Evolutionary conservation across 1,284 basidiomycete species (phyloP), one percentile per base, ranked within the genome.

Genomic region (Rhodotorula sp.): DNA sequence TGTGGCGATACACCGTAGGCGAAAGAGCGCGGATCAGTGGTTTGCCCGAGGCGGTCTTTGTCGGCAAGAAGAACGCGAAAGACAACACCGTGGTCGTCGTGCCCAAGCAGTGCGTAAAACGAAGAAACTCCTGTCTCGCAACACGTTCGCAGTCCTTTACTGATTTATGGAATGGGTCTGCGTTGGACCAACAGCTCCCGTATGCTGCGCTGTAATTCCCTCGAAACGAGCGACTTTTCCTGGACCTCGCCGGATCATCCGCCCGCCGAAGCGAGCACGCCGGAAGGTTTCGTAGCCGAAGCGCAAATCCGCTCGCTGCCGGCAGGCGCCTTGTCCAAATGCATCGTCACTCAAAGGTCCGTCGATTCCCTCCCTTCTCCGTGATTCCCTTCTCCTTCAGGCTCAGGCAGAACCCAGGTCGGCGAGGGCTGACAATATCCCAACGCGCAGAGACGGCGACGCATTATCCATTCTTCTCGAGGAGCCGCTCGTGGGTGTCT

Each of bases 1-100:
- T 95, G 0, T 95, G 92, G 89, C 87, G 86, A n/a, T 92, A 89
- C 75, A 97, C 95, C 0, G 89, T 98, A 49, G 96, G 96, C 0
- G 89, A 92, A 80, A 83, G 86, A 7, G 89, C 91, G 0, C 85
- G 87, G 34, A 81, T 97, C 20, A 79, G 82, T 0, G 91, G 93
- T 0, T 84, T 88, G 82, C 79, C 81, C 0, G 79, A 86, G 64
- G 87, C 85, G 76, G 86, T 90, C 84, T 96, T 89, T 78, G 91
- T 97, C 0, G 88, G 88, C 0, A 81, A 82, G 56, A 99, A 97
- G 79, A 87, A 92, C 73, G 74, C 82, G 0, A 77, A 80, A 5
- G 81, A 79, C 21, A 91, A 91, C 78, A 84, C 84, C 46, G 85
- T 97, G 15, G 85, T 89, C 51, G 87, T 96, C 4, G 93, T 93